A percentile compares a stretch with the other conserved stretches of the same genome.
phyloP scores from a whole-genome alignment of 257 asterid genomes.

The Forsythia suspensa region DNA sequence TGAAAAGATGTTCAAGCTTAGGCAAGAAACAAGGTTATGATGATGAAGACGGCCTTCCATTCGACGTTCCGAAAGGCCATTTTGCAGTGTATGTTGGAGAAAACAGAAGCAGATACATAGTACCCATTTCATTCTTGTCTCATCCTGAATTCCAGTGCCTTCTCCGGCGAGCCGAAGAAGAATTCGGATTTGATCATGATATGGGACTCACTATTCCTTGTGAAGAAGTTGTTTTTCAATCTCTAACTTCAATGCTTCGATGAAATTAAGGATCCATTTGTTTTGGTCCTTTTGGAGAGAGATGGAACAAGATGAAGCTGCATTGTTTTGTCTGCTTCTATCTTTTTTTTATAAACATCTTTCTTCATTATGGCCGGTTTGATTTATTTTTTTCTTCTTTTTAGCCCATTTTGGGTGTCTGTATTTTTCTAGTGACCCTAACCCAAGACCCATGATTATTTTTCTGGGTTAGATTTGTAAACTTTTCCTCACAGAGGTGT shows the following conservation, averaged over 20 bases:
- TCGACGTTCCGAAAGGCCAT: constrained; percentile 57
- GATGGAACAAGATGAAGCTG: constrained; percentile 35
- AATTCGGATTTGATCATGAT: constrained; percentile 49
- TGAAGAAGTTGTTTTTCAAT: constrained; percentile 44
- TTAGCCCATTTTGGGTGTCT: constrained; percentile 2
- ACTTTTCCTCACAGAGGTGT: constrained; percentile 42
- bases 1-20: constrained; percentile 48
- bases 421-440: constrained; percentile 16
- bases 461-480: constrained; percentile 34
- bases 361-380: neutral
- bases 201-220: constrained; percentile 58
- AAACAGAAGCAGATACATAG: constrained; percentile 44
- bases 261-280: constrained; percentile 6
- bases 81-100: constrained; percentile 52
- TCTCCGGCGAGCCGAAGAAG: constrained; percentile 47
- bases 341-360: constrained; percentile 28
- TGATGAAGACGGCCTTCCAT: constrained; percentile 33
- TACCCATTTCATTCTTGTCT: constrained; percentile 43
- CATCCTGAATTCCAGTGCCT: constrained; percentile 50
- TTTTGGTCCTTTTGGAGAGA: neutral
- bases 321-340: constrained; percentile 9
- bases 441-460: constrained; percentile 19
- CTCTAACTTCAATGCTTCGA: constrained; percentile 49
- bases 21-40: constrained; percentile 38
- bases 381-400: neutral